These are phyloP conservation scores for Lipomyces oligophaga DNA, from an alignment of 805 yeast species.

Conservation along the genomic window DNA sequence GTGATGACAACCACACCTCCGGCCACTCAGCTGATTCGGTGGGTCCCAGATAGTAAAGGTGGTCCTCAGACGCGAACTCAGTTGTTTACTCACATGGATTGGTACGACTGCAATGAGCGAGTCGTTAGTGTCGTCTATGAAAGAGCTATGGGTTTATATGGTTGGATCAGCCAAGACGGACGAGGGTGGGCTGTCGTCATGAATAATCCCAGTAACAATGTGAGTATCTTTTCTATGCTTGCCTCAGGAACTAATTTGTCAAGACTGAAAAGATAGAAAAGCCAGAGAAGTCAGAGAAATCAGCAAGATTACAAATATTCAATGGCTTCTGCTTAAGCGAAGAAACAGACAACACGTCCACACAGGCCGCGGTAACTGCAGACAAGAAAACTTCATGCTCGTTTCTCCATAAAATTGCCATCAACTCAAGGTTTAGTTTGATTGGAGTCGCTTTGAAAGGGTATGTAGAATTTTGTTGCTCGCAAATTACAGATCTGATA, in stretches of 20 bases:
- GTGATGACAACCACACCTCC: constrained; percentile 26
- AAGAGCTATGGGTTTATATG: constrained; percentile 36
- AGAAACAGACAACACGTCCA: background rate
- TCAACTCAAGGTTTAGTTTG: constrained; percentile 44
- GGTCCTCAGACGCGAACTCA: constrained; percentile 29
- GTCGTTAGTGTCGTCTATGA: constrained; percentile 30
- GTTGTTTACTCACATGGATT: constrained; percentile 30
- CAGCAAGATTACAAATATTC: constrained; percentile 15
- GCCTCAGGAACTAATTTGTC: background rate
- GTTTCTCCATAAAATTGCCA: constrained; percentile 33
- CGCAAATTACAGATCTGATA: background rate
- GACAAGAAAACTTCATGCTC: constrained; percentile 9
- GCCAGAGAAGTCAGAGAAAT: constrained; percentile 2
- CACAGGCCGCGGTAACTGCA: background rate
- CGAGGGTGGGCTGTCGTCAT: constrained; percentile 29
- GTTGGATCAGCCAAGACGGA: constrained; percentile 34
- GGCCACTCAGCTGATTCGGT: constrained; percentile 27
- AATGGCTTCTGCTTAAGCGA: constrained; percentile 14
- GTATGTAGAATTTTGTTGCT: constrained; percentile 2
- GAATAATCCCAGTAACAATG: background rate
- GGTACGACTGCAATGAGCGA: constrained; percentile 27
- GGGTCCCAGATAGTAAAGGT: constrained; percentile 24
- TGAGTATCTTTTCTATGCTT: constrained; percentile 2
- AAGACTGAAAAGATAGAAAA: background rate
- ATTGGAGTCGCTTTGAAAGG: constrained; percentile 41